These are phyloP conservation scores for Hirschfeldia incana DNA, from an alignment of 345 rosid species.

Conservation along the genomic window DNA sequence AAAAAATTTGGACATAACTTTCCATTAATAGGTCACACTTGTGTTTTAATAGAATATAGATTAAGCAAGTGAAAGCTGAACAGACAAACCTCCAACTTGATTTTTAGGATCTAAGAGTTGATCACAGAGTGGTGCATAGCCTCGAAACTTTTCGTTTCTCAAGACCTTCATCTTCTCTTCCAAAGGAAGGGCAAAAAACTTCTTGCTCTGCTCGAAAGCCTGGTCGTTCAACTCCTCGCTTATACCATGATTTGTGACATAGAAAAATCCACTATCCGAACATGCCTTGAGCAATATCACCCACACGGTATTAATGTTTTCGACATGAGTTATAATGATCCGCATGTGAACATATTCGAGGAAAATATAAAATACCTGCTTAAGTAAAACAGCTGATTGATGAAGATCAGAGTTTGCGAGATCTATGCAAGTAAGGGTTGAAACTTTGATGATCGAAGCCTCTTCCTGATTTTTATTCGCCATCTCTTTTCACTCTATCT, in stretches of 20 bases:
- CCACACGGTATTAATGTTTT: neutral
- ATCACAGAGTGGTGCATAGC: slow-evolving; percentile 71
- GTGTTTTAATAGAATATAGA: too few relatives aligned
- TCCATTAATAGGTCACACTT: too few relatives aligned
- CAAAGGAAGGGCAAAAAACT: slow-evolving; percentile 57
- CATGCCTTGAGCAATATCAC: slow-evolving; percentile 54
- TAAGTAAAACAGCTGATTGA: slow-evolving; percentile 17
- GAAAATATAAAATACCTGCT: neutral
- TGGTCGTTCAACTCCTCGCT: slow-evolving; percentile 63
- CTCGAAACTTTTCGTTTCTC: slow-evolving; percentile 66
- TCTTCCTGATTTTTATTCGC: neutral
- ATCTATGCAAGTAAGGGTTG: slow-evolving; percentile 28
- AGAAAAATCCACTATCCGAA: slow-evolving; percentile 79
- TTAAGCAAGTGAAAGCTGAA: neutral
- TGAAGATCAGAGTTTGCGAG: slow-evolving; percentile 21
- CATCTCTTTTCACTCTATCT: neutral
- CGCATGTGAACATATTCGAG: neutral
- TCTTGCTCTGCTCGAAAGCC: slow-evolving; percentile 63
- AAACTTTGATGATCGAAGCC: slow-evolving; percentile 9
- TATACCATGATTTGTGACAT: slow-evolving; percentile 76
- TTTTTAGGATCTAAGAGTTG: slow-evolving; percentile 59
- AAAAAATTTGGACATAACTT: neutral
- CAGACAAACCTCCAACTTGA: slow-evolving; percentile 8
- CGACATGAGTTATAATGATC: neutral
- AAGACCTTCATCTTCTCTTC: slow-evolving; percentile 62